Conservation (phyloP, 2,329 filamentous ascomycete genomes). For the Periconia digitata region DNA sequence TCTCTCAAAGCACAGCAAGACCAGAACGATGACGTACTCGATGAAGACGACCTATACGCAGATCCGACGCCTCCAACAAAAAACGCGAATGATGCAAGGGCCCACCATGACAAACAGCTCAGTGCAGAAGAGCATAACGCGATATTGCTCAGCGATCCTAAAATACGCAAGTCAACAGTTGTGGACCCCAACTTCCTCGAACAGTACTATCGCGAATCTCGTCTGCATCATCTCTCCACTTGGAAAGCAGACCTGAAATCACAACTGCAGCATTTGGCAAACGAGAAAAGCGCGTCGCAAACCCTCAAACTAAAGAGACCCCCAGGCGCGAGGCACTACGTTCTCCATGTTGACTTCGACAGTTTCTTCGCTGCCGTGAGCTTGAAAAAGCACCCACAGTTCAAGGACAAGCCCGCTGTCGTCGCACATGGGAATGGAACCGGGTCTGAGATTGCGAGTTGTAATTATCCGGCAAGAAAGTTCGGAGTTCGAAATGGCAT, state of each 20-base stretch:
- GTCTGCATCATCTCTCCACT: constrained; percentile 89
- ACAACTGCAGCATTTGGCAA: constrained; percentile 77
- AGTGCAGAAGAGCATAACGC: constrained; percentile 95
- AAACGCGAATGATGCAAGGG: constrained; percentile 4
- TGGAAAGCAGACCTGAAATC: constrained; percentile 97
- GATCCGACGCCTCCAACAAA: constrained; percentile 9
- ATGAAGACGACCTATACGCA: constrained; percentile 27
- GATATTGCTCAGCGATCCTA: constrained; percentile 77
- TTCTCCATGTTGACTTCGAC: constrained; percentile 97
- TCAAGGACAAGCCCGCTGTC: constrained; percentile 75
- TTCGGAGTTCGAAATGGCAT: constrained; percentile 95
- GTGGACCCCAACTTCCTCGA: constrained; percentile 92
- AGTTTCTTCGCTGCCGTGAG: constrained; percentile 98
- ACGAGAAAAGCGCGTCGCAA: constrained; percentile 63
- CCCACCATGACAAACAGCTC: constrained; percentile 46
- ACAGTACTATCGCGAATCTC: constrained; percentile 93
- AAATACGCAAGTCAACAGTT: constrained; percentile 83
- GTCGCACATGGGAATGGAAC: constrained; percentile 85
- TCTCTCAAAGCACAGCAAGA: constrained; percentile 14
- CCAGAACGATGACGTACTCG: constrained; percentile 7
- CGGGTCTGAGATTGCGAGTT: constrained; percentile 94
- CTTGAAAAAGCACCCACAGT: constrained; percentile 73
- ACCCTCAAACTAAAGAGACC: constrained; percentile 56
- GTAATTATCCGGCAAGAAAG: constrained; percentile 86
- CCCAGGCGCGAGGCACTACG: constrained; percentile 71